These are phyloP conservation scores for Ambrosiella xylebori DNA, from an alignment of 2,329 filamentous ascomycete species.

Conservation along the genomic window DNA sequence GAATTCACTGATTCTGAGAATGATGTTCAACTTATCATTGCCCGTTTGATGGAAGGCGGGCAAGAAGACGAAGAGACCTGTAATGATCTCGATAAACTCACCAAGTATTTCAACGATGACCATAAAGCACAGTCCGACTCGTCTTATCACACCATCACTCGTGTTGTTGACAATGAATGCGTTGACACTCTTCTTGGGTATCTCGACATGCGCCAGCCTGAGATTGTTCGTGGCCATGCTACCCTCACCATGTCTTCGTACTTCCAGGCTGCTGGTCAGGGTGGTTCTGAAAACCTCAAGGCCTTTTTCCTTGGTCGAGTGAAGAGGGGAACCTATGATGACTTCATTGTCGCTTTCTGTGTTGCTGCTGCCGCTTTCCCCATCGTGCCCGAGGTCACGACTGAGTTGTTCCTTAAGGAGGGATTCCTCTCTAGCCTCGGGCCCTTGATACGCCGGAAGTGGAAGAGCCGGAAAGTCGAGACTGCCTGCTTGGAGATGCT, in stretches of 20 bases:
- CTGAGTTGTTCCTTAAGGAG: constrained; percentile 70
- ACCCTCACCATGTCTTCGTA: constrained; percentile 70
- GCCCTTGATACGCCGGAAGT: constrained; percentile 58
- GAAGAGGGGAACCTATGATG: constrained; percentile 61
- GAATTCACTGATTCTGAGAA: constrained; percentile 27
- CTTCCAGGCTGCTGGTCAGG: constrained; percentile 57
- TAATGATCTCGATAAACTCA: constrained; percentile 38
- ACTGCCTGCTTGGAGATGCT: constrained; percentile 75
- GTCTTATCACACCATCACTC: constrained; percentile 31
- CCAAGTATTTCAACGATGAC: constrained; percentile 42
- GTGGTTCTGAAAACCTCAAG: constrained; percentile 51
- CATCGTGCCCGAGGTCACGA: constrained; percentile 57
- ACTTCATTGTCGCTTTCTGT: constrained; percentile 81
- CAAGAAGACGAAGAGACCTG: constrained; percentile 62
- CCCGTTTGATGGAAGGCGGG: constrained; percentile 78
- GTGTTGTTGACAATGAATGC: constrained; percentile 53
- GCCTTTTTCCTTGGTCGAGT: constrained; percentile 60
- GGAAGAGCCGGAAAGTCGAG: constrained; percentile 74
- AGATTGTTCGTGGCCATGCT: constrained; percentile 61
- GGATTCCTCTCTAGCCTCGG: constrained; percentile 68
- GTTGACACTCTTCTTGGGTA: constrained; percentile 75
- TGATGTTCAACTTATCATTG: constrained; percentile 61
- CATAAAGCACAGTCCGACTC: constrained; percentile 27
- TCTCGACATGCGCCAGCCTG: constrained; percentile 65
- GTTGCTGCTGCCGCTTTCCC: constrained; percentile 82